Evolutionary conservation across 345 rosid species (phyloP), one percentile per base, ranked within the genome.

Genomic region (Theobroma cacao): DNA sequence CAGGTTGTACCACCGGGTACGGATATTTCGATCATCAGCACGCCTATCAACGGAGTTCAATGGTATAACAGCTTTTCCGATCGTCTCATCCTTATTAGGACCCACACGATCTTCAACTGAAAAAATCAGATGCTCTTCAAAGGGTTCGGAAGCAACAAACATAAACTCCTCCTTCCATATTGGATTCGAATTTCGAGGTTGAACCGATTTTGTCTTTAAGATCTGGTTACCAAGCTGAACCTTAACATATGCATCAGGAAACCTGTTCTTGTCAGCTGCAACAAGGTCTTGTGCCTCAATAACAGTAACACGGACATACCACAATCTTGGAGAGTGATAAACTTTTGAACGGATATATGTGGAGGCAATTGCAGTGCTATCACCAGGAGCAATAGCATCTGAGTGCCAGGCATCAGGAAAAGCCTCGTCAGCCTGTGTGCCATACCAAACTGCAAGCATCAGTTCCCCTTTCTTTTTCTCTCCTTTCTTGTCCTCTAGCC

Each of bases 381-480:
- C 89, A 34, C 86, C 36, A 10, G 93, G 89, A 59, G 76, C 56
- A 66, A 87, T 76, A 58, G 98, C 89, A 89, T 97, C 98, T 2
- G 98, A 94, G 80, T 93, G 93, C 81, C 89, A 90, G 45, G 98
- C 98, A 66, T 97, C 94, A 15, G 98, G 85, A 82, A 93, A 97
- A 30, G 98, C 92, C 83, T 94, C 99, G 30, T 97, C 98, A 0
- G 98, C 98, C 79, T 94, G 99, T 8, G 99, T 94, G 76, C 99
- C 95, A 80, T 87, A 88, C 99, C 99, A 97, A 66, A 97, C 97
- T 1, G 98, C 91, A 38, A 94, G 81, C 99, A 97, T 97, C 79
- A 97, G 64, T 58, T 97, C 99, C 12, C 97, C 98, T 45, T 77
- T 85, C 53, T 50, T 86, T 77, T 87, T 92, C 79, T 94, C 95